These are phyloP conservation scores for Fusarium siculi DNA, from an alignment of 2,329 filamentous ascomycete species.

Conservation along the genomic window DNA sequence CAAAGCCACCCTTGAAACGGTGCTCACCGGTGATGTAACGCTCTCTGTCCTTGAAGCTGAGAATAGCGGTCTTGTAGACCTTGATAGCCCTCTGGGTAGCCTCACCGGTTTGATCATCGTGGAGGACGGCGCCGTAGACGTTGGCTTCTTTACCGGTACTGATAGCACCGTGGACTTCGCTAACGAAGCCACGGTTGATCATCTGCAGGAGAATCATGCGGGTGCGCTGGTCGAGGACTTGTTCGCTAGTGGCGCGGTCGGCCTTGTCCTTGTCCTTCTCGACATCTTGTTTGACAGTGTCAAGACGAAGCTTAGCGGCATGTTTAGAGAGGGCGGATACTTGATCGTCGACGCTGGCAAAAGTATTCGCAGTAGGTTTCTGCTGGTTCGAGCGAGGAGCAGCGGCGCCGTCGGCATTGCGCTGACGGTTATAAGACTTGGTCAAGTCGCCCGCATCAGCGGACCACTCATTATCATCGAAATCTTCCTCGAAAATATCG, in stretches of 20 bases:
- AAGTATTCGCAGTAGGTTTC: conserved; percentile 82
- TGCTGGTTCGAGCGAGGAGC: conserved; percentile 80
- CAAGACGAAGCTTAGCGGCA: conserved; percentile 85
- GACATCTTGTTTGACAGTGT: conserved; percentile 65
- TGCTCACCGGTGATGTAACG: conserved; percentile 96
- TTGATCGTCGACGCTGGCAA: conserved; percentile 85
- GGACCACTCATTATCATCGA: conserved; percentile 72
- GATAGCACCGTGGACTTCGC: conserved; percentile 92
- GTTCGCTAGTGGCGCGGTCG: conserved; percentile 92
- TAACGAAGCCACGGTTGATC: conserved; percentile 90
- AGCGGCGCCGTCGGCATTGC: conserved; percentile 65
- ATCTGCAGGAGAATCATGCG: conserved; percentile 96
- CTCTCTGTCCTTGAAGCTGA: conserved; percentile 98
- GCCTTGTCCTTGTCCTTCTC: conserved; percentile 83
- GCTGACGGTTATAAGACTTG: conserved; percentile 89
- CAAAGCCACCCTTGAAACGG: conserved; percentile 88
- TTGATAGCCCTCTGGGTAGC: conserved; percentile 88
- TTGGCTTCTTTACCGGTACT: conserved; percentile 99
- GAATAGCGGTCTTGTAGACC: conserved; percentile 97
- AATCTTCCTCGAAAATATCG: conserved; percentile 57
- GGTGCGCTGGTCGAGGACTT: conserved; percentile 92
- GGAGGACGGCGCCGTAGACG: conserved; percentile 88
- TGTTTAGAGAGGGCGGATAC: conserved; percentile 86
- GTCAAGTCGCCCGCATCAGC: conserved; percentile 75
- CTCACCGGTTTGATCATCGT: conserved; percentile 63